Evolutionary conservation across 768 basidiomycete genomes (phyloP).

Genomic region (Termitomyces titanicus): DNA sequence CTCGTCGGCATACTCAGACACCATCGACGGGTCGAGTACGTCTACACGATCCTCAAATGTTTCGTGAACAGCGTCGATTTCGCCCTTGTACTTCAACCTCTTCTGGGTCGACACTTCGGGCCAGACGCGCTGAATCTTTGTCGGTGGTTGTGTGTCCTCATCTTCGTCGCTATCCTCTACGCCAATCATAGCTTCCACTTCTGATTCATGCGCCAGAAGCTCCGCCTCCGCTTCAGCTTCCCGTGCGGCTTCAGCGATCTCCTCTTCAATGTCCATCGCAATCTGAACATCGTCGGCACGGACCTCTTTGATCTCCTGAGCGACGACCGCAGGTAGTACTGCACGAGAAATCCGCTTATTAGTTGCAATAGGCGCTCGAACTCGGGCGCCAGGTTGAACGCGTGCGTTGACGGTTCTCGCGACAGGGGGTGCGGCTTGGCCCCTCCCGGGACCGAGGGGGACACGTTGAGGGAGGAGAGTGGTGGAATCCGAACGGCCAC

Average conservation of each 20-base stretch:
- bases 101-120: slow-evolving; percentile 69
- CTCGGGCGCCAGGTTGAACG: slow-evolving; percentile 24
- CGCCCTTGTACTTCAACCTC: slow-evolving; percentile 50
- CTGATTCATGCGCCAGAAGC: slow-evolving; percentile 42
- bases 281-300: slow-evolving; percentile 35
- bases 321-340: slow-evolving; percentile 37
- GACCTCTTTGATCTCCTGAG: slow-evolving; percentile 35
- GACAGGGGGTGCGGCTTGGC: slow-evolving; percentile 39
- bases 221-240: slow-evolving; percentile 39
- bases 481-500: slow-evolving; percentile 63
- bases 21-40: slow-evolving; percentile 88
- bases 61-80: slow-evolving; percentile 68
- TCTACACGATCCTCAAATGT: slow-evolving; percentile 69
- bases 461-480: slow-evolving; percentile 65
- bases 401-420: slow-evolving; percentile 38
- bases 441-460: slow-evolving; percentile 59
- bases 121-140: slow-evolving; percentile 57
- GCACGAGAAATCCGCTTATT: slow-evolving; percentile 40
- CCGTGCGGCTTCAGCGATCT: slow-evolving; percentile 23
- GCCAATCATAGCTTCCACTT: slow-evolving; percentile 63
- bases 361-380: slow-evolving; percentile 24
- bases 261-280: slow-evolving; percentile 68
- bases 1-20: slow-evolving; percentile 97
- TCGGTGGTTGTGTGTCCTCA: slow-evolving; percentile 26
- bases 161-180: slow-evolving; percentile 49